phyloP scores from a whole-genome alignment of 257 asterid genomes.

The Solanum sparsipilum region DNA sequence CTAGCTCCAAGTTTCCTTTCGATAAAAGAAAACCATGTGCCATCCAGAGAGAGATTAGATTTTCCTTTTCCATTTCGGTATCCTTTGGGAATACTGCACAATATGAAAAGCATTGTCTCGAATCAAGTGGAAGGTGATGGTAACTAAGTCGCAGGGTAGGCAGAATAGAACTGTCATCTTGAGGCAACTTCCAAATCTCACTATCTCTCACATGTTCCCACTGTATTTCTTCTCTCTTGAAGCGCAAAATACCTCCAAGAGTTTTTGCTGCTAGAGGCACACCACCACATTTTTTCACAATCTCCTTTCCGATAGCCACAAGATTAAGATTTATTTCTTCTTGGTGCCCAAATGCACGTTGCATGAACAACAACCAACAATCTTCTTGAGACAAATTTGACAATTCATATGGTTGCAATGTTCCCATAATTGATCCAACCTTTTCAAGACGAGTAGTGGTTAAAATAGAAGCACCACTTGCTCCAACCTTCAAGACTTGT shows the following conservation, averaged over 20 bases:
- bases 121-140: conserved; percentile 15
- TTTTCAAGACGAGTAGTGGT: conserved; percentile 6
- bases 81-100: conserved; percentile 18
- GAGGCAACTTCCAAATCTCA: conserved; percentile 16
- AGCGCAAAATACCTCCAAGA: conserved; percentile 19
- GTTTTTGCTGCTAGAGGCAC: conserved; percentile 20
- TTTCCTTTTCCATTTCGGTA: neutral
- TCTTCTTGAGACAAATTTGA: neutral
- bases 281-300: conserved; percentile 13
- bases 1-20: neutral
- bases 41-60: conserved; percentile 11
- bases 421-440: conserved; percentile 13
- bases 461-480: conserved; percentile 6
- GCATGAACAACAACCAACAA: conserved; percentile 19
- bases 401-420: conserved; percentile 5
- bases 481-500: conserved; percentile 7
- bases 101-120: conserved; percentile 23
- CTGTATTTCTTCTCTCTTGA: conserved; percentile 7
- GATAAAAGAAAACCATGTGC: conserved; percentile 13
- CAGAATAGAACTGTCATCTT: conserved; percentile 1
- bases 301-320: conserved; percentile 12
- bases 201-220: conserved; percentile 13
- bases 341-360: conserved; percentile 8
- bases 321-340: neutral
- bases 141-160: conserved; percentile 23